Evolutionary conservation across 768 basidiomycete species (phyloP).

Genomic region (Boletus reticuloceps): DNA sequence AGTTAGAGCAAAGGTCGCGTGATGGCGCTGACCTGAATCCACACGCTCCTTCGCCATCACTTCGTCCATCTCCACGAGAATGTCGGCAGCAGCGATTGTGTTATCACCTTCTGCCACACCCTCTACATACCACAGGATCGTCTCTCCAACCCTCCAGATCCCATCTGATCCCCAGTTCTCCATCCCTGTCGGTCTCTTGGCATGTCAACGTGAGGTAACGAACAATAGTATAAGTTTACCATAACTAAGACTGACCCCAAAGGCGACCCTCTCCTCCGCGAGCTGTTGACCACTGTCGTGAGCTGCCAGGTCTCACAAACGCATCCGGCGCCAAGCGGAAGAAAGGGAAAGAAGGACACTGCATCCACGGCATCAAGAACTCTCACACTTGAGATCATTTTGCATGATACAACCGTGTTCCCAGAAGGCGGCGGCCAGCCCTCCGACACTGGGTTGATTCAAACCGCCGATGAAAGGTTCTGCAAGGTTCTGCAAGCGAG

Average conservation of each 20-base stretch:
- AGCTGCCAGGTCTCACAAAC: conserved; percentile 47
- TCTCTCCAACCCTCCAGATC: conserved; percentile 55
- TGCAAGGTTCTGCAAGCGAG: conserved; percentile 68
- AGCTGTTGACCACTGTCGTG: conserved; percentile 57
- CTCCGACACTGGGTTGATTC: conserved; percentile 64
- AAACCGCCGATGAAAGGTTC: conserved; percentile 38
- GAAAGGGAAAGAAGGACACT: conserved; percentile 55
- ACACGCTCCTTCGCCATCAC: too few species aligned
- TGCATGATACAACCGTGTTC: conserved; percentile 78
- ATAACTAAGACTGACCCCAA: conserved; percentile 8
- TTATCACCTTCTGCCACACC: conserved; percentile 47
- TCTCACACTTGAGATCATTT: conserved; percentile 60
- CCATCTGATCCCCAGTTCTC: conserved; percentile 48
- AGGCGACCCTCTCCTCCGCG: conserved; percentile 70
- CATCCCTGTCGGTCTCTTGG: conserved; percentile 73
- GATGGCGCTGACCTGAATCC: too few species aligned
- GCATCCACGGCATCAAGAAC: conserved; percentile 39
- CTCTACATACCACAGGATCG: conserved; percentile 60
- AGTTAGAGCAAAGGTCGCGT: too few species aligned
- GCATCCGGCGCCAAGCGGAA: conserved; percentile 37
- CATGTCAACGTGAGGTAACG: conserved; percentile 64
- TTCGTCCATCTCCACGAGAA: not conserved
- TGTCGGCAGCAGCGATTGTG: conserved; percentile 40
- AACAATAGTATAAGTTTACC: conserved; percentile 2
- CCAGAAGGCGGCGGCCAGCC: conserved; percentile 85